Evolutionary conservation across 2,329 filamentous ascomycete species (phyloP).

Genomic region (Venturia nashicola): DNA sequence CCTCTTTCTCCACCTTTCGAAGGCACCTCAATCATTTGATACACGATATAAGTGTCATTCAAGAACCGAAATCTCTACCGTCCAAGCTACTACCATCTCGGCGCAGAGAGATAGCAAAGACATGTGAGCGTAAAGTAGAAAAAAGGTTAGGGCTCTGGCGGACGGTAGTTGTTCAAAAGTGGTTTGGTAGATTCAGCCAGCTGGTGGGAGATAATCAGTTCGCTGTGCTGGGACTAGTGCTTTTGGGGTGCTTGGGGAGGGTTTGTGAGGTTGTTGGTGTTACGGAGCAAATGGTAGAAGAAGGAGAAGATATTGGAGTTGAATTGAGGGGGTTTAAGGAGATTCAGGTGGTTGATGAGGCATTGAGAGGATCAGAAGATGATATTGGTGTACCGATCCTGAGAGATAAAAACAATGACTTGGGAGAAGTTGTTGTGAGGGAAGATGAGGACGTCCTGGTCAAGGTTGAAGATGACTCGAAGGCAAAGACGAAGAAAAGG

Average conservation of each 20-base stretch:
- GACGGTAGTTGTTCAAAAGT: neutral
- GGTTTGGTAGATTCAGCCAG: conserved; percentile 26
- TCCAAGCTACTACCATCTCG: neutral
- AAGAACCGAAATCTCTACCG: neutral
- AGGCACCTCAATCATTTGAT: conserved; percentile 49
- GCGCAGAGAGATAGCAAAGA: neutral
- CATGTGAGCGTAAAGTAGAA: neutral
- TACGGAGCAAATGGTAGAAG: conserved; percentile 22
- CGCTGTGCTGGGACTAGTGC: conserved; percentile 30
- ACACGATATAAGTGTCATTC: conserved; percentile 15
- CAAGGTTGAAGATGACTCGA: neutral
- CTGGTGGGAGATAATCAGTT: conserved; percentile 33
- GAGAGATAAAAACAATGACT: conserved; percentile 14
- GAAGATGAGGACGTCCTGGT: neutral
- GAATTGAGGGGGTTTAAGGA: conserved; percentile 31
- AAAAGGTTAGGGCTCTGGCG: conserved; percentile 1
- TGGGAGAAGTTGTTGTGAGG: neutral
- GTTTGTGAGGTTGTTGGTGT: conserved; percentile 29
- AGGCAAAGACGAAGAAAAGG: neutral
- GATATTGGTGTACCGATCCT: conserved; percentile 22
- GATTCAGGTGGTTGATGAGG: conserved; percentile 17
- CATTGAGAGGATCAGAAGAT: conserved; percentile 2
- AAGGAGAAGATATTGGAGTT: conserved; percentile 20
- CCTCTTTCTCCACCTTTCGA: conserved; percentile 57
- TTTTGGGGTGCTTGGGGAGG: conserved; percentile 30